Base-by-base conservation (phyloP, 805 yeast species). In the Cyberlindnera sargentensis region DNA sequence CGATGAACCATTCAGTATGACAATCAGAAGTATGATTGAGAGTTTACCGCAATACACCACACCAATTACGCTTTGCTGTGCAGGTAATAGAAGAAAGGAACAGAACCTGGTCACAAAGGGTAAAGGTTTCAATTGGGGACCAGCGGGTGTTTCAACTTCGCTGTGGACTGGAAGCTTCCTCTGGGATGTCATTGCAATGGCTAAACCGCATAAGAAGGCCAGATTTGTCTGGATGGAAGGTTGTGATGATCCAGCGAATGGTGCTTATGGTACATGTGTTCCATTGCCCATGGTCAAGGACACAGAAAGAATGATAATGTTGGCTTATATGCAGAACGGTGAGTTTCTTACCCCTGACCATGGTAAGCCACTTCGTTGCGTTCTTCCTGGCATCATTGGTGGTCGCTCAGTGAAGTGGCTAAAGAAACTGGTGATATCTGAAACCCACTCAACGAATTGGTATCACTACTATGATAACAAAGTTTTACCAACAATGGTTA, bases 381-480 rank as follows among this genome's bases (percentile, higher is more conserved):
- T 65, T 4, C 56, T 64, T 2, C 68, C 68, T 3, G 68, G 68
- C n/a, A 61, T 63, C 27, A 62, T 65, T 51, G 70, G 70, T 29
- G 70, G 70, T 4, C 50, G 68, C 23, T 60, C 65, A n/a, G 70
- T 65, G 32, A 65, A 65, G 43, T 65, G 68, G 68, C 46, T 65
- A 20, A 58, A 52, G 36, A 51, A 48, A 37, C 45, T 65, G 9
- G 39, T 60, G 11, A 47, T 65, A 23, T 49, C 63, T 10, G 66
- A 62, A 25, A 39, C 27, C 9, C 68, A 67, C 3, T 62, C 67
- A 0, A 56, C 52, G 15, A 64, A 65, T 42, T 64, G 64, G 63
- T 65, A 65, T 42, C 70, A 65, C 45, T 61, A 53, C 40, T 63
- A 56, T 39, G 70, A 64, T 44, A 65, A 65, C 41, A 55, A 61